Evolutionary conservation across 192 early-diverging fungal genomes (phyloP).

Genomic region (Gamsiella multidivaricata): DNA sequence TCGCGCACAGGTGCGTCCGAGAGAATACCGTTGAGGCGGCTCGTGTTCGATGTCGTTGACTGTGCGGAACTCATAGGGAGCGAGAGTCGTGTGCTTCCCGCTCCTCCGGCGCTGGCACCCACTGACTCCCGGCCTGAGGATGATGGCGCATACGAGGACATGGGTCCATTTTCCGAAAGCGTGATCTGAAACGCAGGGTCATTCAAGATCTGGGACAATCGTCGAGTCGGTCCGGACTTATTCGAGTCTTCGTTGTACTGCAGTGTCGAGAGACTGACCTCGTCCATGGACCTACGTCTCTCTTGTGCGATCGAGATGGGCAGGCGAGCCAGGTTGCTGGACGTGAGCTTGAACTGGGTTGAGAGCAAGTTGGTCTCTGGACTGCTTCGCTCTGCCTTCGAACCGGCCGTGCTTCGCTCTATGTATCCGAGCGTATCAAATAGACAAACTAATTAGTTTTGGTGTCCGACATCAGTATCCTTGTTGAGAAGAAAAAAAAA

Average conservation of each 20-base stretch:
- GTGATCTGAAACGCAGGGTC: slow-evolving; percentile 45
- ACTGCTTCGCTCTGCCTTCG: slow-evolving; percentile 15
- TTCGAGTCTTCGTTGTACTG: slow-evolving; percentile 16
- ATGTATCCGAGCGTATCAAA: slow-evolving; percentile 10
- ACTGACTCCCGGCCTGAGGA: slow-evolving; percentile 31
- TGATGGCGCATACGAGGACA: slow-evolving; percentile 24
- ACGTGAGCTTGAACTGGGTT: slow-evolving; percentile 33
- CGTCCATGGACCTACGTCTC: slow-evolving; percentile 17
- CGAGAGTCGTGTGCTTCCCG: neutral
- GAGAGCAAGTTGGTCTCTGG: slow-evolving; percentile 23
- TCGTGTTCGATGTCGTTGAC: slow-evolving; percentile 61
- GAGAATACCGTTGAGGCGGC: slow-evolving; percentile 71
- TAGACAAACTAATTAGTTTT: slow-evolving; percentile 28
- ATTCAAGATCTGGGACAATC: slow-evolving; percentile 43
- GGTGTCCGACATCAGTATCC: slow-evolving; percentile 17
- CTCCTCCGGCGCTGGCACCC: neutral
- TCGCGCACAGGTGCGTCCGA: slow-evolving; percentile 61
- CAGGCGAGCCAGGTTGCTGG: slow-evolving; percentile 19
- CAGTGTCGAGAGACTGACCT: slow-evolving; percentile 8
- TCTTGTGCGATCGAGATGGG: slow-evolving; percentile 30
- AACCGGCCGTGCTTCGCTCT: slow-evolving; percentile 19
- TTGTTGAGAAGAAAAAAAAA: neutral
- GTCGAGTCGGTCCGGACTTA: too few species aligned
- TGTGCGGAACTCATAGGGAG: slow-evolving; percentile 9
- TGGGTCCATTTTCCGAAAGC: slow-evolving; percentile 18